These are phyloP conservation scores for Cystobasidium sp. DNA, from an alignment of 1,284 basidiomycete genomes.

Conservation along the genomic window DNA sequence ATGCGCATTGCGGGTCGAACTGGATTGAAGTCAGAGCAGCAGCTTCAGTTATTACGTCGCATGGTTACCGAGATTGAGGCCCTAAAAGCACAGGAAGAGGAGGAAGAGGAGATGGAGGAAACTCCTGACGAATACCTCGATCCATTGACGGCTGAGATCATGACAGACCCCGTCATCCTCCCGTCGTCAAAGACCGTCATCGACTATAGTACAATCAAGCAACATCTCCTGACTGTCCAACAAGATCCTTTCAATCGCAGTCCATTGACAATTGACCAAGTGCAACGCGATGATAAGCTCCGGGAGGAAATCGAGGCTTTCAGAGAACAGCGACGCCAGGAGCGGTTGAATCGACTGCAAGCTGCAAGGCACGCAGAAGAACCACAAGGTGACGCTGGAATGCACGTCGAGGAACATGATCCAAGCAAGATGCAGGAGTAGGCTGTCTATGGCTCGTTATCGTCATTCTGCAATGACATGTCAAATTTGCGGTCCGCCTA, in stretches of 20 bases:
- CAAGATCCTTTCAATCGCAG: constrained; percentile 59
- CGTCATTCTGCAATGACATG: too few species aligned
- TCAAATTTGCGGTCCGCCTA: too few species aligned
- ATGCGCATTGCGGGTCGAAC: constrained; percentile 70
- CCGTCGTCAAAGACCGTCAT: constrained; percentile 81
- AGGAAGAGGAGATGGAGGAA: constrained; percentile 86
- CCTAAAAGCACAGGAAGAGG: constrained; percentile 75
- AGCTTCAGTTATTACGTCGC: constrained; percentile 72
- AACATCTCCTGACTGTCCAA: constrained; percentile 69
- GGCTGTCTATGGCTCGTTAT: background rate
- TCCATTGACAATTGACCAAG: constrained; percentile 58
- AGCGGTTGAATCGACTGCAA: constrained; percentile 18
- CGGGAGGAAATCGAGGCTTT: constrained; percentile 47
- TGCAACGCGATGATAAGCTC: constrained; percentile 50
- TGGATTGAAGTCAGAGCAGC: constrained; percentile 75
- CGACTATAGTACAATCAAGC: constrained; percentile 93
- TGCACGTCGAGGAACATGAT: background rate
- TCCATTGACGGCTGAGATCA: constrained; percentile 88
- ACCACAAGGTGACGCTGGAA: background rate
- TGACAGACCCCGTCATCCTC: constrained; percentile 92
- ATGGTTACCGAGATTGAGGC: constrained; percentile 87
- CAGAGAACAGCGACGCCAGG: constrained; percentile 41
- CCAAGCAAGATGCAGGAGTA: background rate
- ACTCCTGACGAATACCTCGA: constrained; percentile 95
- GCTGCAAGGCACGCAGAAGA: constrained; percentile 24